Base-by-base conservation (phyloP, 192 early-diverging fungal species). In the Spinellus fusiger region DNA sequence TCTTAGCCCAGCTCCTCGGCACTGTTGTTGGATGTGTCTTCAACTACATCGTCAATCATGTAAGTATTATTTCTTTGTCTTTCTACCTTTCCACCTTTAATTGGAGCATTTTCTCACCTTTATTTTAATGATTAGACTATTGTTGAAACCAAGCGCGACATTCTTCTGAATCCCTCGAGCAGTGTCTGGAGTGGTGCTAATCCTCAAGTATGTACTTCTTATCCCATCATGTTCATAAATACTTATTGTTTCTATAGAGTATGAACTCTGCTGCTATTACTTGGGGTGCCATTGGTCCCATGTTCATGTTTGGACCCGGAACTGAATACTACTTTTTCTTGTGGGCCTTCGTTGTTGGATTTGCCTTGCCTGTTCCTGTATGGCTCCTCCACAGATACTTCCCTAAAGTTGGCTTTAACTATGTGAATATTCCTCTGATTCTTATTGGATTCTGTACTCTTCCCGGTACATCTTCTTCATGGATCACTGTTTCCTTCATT, bases 1-100 rank as follows among this genome's bases (percentile, higher is more conserved):
- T 93, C 73, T 68, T 77, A 5, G 74, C 79, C 5, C 91, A 93
- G 70, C 60, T 87, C 0, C 40, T 80, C 6, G 85, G 87, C 6
- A 89, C 87, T 4, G 61, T 89, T 5, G 71, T 86, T 40, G 81
- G 81, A 54, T 75, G 79, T 10, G 66, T 84, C 40, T 72, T 90
- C 80, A 93, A 81, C 66, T 85, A 48, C 63, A 68, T 66, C 16
- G 60, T 72, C 32, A 72, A 66, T 31, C 22, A 54, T 12, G 54
- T 56, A 13, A 66, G 55, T 53, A 53, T 31, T 49, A 22, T 40
- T 40, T 40, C 16, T 12, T 79, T 80, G 0, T 68, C 78, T 5
- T 81, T 62, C 54, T 81, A 74, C 73, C 73, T 78, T 28, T 74
- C 78, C 72, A 59, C 57, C 48, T 70, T 70, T 1, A 65, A 76